phyloP scores from a whole-genome alignment of 192 early-diverging fungal genomes.

The Entomortierella lignicola region DNA sequence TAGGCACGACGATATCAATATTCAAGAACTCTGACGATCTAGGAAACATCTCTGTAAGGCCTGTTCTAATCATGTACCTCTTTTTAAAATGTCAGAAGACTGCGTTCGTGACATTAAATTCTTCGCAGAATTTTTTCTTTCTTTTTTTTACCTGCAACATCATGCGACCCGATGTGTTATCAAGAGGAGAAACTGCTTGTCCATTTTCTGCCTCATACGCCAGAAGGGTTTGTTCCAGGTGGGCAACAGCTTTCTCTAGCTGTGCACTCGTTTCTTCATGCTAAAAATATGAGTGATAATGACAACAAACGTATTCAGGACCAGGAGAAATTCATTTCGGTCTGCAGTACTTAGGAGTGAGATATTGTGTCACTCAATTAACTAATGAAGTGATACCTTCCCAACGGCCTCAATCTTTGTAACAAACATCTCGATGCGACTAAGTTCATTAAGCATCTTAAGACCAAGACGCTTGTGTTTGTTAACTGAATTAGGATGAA shows the following conservation, averaged over 20 bases:
- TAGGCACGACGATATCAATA: slow-evolving; percentile 27
- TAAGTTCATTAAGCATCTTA: slow-evolving; percentile 54
- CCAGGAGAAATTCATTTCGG: background rate
- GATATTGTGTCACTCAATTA: background rate
- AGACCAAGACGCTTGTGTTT: slow-evolving; percentile 58
- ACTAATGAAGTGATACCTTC: slow-evolving; percentile 15
- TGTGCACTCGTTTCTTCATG: slow-evolving; percentile 32
- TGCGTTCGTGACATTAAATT: background rate
- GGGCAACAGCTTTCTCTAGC: slow-evolving; percentile 23
- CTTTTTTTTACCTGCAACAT: slow-evolving; percentile 29
- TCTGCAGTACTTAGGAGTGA: no score
- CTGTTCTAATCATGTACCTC: slow-evolving; percentile 53
- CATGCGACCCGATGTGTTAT: slow-evolving; percentile 28
- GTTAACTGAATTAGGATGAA: slow-evolving; percentile 51
- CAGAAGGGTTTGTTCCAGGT: slow-evolving; percentile 37
- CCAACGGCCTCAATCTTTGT: slow-evolving; percentile 53
- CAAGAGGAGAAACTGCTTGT: slow-evolving; percentile 1
- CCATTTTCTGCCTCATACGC: slow-evolving; percentile 37
- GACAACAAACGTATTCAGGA: background rate
- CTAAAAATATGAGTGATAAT: background rate
- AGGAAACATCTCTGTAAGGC: slow-evolving; percentile 53
- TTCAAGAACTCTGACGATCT: slow-evolving; percentile 53
- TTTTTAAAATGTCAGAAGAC: slow-evolving; percentile 1
- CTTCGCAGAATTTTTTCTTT: slow-evolving; percentile 1
- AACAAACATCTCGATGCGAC: slow-evolving; percentile 56